Evolutionary conservation across 2,329 filamentous ascomycete genomes (phyloP).

Genomic region (Aureobasidium zeae): DNA sequence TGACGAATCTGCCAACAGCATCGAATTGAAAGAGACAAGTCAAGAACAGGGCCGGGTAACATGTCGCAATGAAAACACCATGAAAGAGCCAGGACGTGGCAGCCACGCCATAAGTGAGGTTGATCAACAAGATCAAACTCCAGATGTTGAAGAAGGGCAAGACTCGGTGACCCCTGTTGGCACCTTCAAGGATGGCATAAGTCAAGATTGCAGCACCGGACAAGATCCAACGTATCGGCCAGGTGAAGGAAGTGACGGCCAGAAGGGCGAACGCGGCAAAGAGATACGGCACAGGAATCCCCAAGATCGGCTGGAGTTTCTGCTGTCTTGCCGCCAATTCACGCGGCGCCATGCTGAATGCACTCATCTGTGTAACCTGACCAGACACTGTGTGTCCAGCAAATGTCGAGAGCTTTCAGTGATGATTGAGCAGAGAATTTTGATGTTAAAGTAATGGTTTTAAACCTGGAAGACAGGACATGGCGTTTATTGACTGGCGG

Average conservation of each 20-base stretch:
- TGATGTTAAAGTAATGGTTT: too few species aligned
- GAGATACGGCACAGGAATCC: conserved; percentile 13
- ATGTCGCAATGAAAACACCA: conserved; percentile 33
- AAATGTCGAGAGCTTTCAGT: conserved; percentile 1
- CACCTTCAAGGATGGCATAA: conserved; percentile 30
- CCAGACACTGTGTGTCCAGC: background rate
- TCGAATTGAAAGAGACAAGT: conserved; percentile 42
- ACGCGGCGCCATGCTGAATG: background rate
- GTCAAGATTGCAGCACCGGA: conserved; percentile 35
- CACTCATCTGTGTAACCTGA: background rate
- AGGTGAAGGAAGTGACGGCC: conserved; percentile 21
- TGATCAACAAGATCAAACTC: conserved; percentile 39
- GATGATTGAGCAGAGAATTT: conserved; percentile 1
- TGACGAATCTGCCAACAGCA: conserved; percentile 28
- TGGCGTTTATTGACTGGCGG: background rate
- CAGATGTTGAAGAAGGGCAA: conserved; percentile 39
- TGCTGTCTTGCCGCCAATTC: conserved; percentile 7
- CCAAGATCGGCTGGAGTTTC: conserved; percentile 15
- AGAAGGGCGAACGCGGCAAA: conserved; percentile 17
- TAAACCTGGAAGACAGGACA: background rate
- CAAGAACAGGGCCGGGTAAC: conserved; percentile 36
- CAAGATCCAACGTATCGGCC: conserved; percentile 32
- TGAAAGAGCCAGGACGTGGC: conserved; percentile 46
- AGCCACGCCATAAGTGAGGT: conserved; percentile 39
- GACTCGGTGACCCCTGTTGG: conserved; percentile 30